Conservation (phyloP, 495 filamentous ascomycete genomes). For the Astrocystis sublimbata region DNA sequence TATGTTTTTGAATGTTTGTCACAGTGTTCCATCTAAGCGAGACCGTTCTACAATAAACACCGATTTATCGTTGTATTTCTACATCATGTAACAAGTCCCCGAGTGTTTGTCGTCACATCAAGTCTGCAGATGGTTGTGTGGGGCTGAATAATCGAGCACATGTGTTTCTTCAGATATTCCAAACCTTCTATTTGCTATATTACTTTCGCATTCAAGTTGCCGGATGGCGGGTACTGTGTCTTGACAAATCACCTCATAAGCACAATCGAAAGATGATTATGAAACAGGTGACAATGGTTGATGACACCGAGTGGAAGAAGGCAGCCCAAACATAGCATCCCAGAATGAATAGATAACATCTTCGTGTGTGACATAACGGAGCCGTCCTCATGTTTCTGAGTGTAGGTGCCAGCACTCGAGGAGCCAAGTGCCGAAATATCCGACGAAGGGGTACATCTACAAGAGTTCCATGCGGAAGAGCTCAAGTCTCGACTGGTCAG, state of each 20-base stretch:
- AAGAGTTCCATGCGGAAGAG: not conserved
- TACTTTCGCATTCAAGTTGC: not conserved
- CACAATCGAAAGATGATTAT: too few species aligned
- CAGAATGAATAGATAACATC: not conserved
- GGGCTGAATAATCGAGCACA: not conserved
- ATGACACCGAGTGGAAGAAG: too few species aligned
- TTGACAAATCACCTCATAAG: not conserved
- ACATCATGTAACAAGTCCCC: not conserved
- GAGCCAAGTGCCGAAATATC: not conserved
- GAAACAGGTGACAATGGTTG: too few species aligned
- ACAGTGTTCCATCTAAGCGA: not conserved
- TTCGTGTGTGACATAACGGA: not conserved
- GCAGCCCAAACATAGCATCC: not conserved
- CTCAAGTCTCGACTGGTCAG: too few species aligned
- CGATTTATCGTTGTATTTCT: not conserved
- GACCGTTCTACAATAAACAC: not conserved
- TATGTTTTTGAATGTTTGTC: not conserved
- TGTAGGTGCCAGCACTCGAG: not conserved
- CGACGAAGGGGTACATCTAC: not conserved
- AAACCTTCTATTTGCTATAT: not conserved
- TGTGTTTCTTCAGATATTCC: not conserved
- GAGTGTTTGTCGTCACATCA: not conserved
- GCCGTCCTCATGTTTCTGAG: not conserved
- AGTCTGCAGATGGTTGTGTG: not conserved
- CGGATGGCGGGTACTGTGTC: not conserved